phyloP scores from a whole-genome alignment of 2,329 filamentous ascomycete species.

The Aureobasidium sp. region DNA sequence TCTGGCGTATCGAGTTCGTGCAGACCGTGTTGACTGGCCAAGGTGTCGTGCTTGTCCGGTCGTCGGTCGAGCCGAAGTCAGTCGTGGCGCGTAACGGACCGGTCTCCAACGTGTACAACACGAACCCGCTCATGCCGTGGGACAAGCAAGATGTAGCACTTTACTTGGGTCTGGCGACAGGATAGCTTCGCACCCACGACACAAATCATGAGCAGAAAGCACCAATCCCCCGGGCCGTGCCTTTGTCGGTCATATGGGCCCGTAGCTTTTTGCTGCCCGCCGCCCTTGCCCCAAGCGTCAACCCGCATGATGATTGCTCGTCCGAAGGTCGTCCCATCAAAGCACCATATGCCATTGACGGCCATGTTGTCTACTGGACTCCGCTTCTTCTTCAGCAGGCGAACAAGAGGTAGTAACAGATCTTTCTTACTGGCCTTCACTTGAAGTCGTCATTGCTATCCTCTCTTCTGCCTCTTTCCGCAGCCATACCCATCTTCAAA shows the following conservation, averaged over 20 bases:
- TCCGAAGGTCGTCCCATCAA: slow-evolving; percentile 5
- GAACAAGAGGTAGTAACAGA: neutral
- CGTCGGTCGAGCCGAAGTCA: no score
- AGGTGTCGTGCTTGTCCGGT: no score
- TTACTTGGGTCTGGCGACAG: neutral
- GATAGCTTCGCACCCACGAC: neutral
- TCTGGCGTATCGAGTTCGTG: slow-evolving; percentile 19
- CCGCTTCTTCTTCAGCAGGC: neutral
- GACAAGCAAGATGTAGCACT: neutral
- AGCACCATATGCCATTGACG: slow-evolving; percentile 1
- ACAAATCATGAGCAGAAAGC: neutral
- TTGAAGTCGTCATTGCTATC: neutral
- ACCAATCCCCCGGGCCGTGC: neutral
- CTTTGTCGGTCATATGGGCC: neutral
- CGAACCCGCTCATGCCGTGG: neutral
- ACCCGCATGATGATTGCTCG: slow-evolving; percentile 8
- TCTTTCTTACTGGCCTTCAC: neutral
- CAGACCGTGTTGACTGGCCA: neutral
- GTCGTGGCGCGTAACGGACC: no score
- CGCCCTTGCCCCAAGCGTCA: neutral
- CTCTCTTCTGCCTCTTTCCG: no score
- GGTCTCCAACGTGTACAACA: neutral
- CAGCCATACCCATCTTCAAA: no score
- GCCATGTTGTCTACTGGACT: slow-evolving; percentile 5
- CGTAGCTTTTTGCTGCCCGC: neutral